phyloP scores from a whole-genome alignment of 495 filamentous ascomycete species.

The Oidiodendron maius region DNA sequence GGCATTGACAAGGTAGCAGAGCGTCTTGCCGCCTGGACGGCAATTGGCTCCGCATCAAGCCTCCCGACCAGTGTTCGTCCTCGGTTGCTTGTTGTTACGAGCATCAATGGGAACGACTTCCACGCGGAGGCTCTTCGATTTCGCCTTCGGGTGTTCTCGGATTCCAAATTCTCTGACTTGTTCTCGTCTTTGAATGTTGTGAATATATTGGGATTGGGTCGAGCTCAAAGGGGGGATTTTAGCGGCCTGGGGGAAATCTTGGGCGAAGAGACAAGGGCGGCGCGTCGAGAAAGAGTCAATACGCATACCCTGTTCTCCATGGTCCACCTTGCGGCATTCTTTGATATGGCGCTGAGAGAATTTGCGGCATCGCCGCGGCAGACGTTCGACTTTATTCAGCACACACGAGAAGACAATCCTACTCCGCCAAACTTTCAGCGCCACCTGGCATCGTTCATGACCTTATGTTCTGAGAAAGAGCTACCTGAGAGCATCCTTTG shows the following conservation, averaged over 20 bases:
- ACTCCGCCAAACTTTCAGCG: slow-evolving; percentile 7
- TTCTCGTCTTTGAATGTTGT: slow-evolving; percentile 14
- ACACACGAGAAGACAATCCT: slow-evolving; percentile 7
- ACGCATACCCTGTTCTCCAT: slow-evolving; percentile 11
- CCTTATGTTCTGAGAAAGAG: slow-evolving; percentile 3
- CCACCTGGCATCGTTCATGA: slow-evolving; percentile 10
- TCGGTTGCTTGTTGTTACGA: slow-evolving; percentile 11
- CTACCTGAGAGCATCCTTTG: slow-evolving; percentile 4
- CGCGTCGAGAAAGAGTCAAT: slow-evolving; percentile 7
- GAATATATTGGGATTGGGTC: slow-evolving; percentile 5
- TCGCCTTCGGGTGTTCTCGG: slow-evolving; percentile 1
- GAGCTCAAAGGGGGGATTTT: neutral
- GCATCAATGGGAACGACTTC: slow-evolving; percentile 3
- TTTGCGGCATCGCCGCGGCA: slow-evolving; percentile 3
- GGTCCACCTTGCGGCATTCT: slow-evolving; percentile 11
- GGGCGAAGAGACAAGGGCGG: slow-evolving; percentile 1
- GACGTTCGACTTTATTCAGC: slow-evolving; percentile 9
- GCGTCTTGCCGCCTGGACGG: slow-evolving; percentile 5
- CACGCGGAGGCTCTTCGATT: slow-evolving; percentile 4
- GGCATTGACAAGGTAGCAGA: slow-evolving; percentile 8
- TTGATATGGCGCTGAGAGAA: slow-evolving; percentile 9
- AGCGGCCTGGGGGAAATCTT: slow-evolving; percentile 9
- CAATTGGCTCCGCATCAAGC: slow-evolving; percentile 13
- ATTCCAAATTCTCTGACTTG: slow-evolving; percentile 7
- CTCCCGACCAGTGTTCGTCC: slow-evolving; percentile 6